phyloP scores from a whole-genome alignment of 2,329 filamentous ascomycete species.

The Monosporascus sp. region DNA sequence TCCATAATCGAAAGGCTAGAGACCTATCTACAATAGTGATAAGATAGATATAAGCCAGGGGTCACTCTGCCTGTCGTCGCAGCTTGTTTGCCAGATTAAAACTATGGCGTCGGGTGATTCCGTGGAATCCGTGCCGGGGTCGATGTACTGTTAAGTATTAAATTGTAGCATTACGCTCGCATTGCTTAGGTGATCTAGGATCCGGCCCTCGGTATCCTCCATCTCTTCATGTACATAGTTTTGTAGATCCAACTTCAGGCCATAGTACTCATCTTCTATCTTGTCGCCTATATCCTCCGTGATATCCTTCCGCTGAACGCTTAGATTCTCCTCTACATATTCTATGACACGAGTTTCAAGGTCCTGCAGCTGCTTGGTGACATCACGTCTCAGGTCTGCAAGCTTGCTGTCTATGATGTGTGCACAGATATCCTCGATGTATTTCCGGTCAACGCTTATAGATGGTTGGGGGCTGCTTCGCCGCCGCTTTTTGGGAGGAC shows the following conservation, averaged over 20 bases:
- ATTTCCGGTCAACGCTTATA: conserved; percentile 8
- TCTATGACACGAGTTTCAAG: conserved; percentile 10
- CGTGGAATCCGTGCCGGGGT: too few relatives aligned
- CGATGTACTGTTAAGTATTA: neutral
- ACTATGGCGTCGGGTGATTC: too few relatives aligned
- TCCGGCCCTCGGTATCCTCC: neutral
- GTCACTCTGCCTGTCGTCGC: too few relatives aligned
- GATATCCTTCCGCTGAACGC: conserved; percentile 1
- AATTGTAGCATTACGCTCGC: conserved; percentile 1
- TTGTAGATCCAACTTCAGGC: conserved; percentile 1
- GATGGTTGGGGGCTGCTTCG: conserved; percentile 3
- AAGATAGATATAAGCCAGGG: too few relatives aligned
- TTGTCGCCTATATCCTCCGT: neutral
- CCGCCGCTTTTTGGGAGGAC: conserved; percentile 4
- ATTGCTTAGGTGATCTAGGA: neutral
- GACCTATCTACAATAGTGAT: too few relatives aligned
- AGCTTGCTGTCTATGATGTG: conserved; percentile 9
- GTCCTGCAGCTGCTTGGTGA: conserved; percentile 7
- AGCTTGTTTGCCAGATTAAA: too few relatives aligned
- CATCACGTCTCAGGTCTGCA: conserved; percentile 5
- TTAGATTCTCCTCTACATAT: conserved; percentile 10
- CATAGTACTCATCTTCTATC: conserved; percentile 2
- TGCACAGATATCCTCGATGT: conserved; percentile 12
- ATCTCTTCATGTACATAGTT: conserved; percentile 1
- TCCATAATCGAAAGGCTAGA: too few relatives aligned